Base-by-base conservation (phyloP, 2,329 filamentous ascomycete species). In the Sclerotinia trifoliorum region DNA sequence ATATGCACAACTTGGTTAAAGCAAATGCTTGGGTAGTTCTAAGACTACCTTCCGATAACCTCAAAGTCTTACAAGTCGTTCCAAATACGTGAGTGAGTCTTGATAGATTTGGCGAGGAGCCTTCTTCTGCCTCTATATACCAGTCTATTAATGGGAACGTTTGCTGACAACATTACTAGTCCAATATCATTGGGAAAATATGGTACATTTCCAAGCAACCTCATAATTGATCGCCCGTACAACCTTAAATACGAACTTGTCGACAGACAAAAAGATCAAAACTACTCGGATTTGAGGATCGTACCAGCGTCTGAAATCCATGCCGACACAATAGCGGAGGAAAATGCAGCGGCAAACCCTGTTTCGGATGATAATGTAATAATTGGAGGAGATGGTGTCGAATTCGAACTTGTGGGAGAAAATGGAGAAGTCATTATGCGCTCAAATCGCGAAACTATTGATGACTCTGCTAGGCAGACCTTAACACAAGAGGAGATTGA, bases 121-220 rank as follows among this genome's bases (percentile, higher is more conserved):
- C 67, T 69, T 56, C 57, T 44, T 54, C 57, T 19, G 49, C 39
- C 15, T 10, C 24, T 63, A 68, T 48, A 21, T 57, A 70, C 65
- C 19, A n/a, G 7, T 71, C 66, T 39, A 19, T 24, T 5, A 62
- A 1, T 1, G 19, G 2, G 32, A 49, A 2, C 44, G 1, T 8
- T 24, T 32, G 55, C 69, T 69, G 71, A 75, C 70, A 74, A 70
- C 68, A 71, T 29, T 70, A 10, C 51, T 74, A 97, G 94, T 52
- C 92, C 88, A 56, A 90, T 98, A 72, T 93, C 92, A 1, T 83
- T 98, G 46, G 93, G 93, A 67, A 98, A 97, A 86, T 96, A 95
- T 78, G 95, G 95, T 72, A 88, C 88, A 2, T 97, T 99, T 77
- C 90, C 92, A 21, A 88, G 92, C 65, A 97, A 98, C 77, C 86